Conservation (phyloP, 495 filamentous ascomycete genomes). For the Entonaema liquescens region DNA sequence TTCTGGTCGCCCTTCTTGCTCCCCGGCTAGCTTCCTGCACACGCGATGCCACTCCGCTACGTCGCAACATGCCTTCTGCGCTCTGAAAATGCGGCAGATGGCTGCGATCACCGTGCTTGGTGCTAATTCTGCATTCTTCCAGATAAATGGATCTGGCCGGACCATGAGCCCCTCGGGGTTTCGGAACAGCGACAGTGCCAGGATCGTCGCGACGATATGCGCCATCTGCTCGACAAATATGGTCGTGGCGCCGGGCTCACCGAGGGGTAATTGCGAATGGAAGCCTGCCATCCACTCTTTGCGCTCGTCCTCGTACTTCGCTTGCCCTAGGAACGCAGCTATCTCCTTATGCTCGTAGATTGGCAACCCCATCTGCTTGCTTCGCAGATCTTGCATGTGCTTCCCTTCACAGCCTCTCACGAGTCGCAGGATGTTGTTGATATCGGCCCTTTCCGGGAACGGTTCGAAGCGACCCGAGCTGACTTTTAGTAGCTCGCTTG, state of each 20-base stretch:
- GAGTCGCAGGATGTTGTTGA: slow-evolving; percentile 14
- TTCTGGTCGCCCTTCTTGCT: neutral
- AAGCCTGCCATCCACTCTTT: neutral
- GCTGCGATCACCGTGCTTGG: slow-evolving; percentile 29
- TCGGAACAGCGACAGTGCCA: slow-evolving; percentile 18
- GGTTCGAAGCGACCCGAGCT: slow-evolving; percentile 19
- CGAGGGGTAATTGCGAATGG: neutral
- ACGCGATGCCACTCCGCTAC: slow-evolving; percentile 25
- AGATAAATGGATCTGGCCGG: slow-evolving; percentile 21
- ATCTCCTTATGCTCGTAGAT: slow-evolving; percentile 1
- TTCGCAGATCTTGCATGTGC: slow-evolving; percentile 12
- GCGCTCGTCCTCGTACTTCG: neutral
- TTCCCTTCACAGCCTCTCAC: slow-evolving; percentile 10
- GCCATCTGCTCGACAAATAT: slow-evolving; percentile 19
- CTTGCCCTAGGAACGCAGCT: neutral
- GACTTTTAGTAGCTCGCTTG: neutral
- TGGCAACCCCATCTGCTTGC: slow-evolving; percentile 3
- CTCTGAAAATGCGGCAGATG: neutral
- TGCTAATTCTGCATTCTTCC: neutral
- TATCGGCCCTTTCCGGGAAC: slow-evolving; percentile 9
- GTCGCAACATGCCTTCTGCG: slow-evolving; percentile 15
- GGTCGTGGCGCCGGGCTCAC: neutral
- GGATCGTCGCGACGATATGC: slow-evolving; percentile 12
- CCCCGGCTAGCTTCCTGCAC: slow-evolving; percentile 19
- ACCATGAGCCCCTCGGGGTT: slow-evolving; percentile 7